Evolutionary conservation across 2,329 filamentous ascomycete species (phyloP).

Genomic region (Colletotrichum karsti): DNA sequence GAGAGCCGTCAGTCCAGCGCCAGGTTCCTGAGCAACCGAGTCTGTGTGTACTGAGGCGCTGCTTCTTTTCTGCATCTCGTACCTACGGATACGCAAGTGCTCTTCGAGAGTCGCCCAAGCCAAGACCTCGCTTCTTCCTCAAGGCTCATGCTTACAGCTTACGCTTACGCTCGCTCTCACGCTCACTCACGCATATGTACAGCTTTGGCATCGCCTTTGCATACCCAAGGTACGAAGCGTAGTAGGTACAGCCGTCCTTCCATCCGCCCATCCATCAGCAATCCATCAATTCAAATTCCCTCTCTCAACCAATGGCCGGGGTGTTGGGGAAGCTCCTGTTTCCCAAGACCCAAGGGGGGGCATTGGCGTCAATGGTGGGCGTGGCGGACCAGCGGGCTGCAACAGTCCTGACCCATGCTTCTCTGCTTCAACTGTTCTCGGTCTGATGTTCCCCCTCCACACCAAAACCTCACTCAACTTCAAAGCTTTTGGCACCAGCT

Average conservation of each 20-base stretch:
- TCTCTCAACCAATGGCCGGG: slow-evolving; percentile 33
- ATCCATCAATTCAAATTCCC: slow-evolving; percentile 14
- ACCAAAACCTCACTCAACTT: slow-evolving; percentile 4
- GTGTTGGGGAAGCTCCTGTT: slow-evolving; percentile 36
- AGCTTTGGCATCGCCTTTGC: neutral
- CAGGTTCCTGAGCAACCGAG: neutral
- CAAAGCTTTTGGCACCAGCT: slow-evolving; percentile 8
- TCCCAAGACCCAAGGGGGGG: slow-evolving; percentile 7
- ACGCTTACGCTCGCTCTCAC: too few relatives aligned
- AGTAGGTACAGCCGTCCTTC: neutral
- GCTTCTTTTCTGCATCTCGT: neutral
- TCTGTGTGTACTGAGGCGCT: slow-evolving; percentile 10
- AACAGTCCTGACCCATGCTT: slow-evolving; percentile 21
- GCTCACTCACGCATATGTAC: too few relatives aligned
- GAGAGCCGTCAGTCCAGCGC: neutral
- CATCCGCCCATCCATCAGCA: slow-evolving; percentile 5
- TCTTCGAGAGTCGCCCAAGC: too few relatives aligned
- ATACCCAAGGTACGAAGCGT: too few relatives aligned
- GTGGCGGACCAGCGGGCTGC: slow-evolving; percentile 21
- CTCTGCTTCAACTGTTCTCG: neutral
- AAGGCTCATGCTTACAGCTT: neutral
- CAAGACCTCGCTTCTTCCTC: neutral
- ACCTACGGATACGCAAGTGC: neutral
- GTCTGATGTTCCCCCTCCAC: neutral
- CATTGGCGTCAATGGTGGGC: neutral